phyloP scores from a whole-genome alignment of 768 basidiomycete species.

The Cyclocybe cylindracea region DNA sequence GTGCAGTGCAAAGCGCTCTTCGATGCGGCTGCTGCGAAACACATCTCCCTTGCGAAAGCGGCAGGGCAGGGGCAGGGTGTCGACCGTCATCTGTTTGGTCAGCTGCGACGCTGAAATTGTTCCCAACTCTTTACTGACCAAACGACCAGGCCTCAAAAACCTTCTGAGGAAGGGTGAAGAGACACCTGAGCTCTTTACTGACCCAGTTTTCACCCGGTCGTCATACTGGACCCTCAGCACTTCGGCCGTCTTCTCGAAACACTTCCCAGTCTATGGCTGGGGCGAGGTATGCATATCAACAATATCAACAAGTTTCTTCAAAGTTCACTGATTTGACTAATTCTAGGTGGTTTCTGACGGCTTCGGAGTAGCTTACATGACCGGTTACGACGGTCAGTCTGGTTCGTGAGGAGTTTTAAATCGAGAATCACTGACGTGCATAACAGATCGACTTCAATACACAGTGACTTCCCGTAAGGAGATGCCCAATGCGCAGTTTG shows the following conservation, averaged over 20 bases:
- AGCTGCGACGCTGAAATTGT: slow-evolving; percentile 14
- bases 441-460: slow-evolving; percentile 75
- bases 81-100: slow-evolving; percentile 87
- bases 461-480: slow-evolving; percentile 86
- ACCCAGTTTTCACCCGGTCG: slow-evolving; percentile 71
- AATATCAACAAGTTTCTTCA: background rate
- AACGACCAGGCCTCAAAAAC: slow-evolving; percentile 65
- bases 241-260: slow-evolving; percentile 83
- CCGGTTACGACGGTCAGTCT: slow-evolving; percentile 73
- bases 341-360: slow-evolving; percentile 83
- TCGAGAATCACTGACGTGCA: background rate
- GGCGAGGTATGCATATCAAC: slow-evolving; percentile 59
- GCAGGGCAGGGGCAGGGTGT: slow-evolving; percentile 74
- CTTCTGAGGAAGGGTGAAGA: slow-evolving; percentile 60
- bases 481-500: slow-evolving; percentile 78
- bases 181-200: slow-evolving; percentile 70
- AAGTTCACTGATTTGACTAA: background rate
- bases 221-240: slow-evolving; percentile 90
- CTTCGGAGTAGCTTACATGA: slow-evolving; percentile 94
- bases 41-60: slow-evolving; percentile 63
- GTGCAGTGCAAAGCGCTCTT: slow-evolving; percentile 57
- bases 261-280: slow-evolving; percentile 89
- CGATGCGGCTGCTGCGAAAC: slow-evolving; percentile 60
- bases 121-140: background rate
- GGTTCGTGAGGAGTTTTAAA: slow-evolving; percentile 9